Conservation (phyloP, 495 filamentous ascomycete species). For the Usnea hakonensis region DNA sequence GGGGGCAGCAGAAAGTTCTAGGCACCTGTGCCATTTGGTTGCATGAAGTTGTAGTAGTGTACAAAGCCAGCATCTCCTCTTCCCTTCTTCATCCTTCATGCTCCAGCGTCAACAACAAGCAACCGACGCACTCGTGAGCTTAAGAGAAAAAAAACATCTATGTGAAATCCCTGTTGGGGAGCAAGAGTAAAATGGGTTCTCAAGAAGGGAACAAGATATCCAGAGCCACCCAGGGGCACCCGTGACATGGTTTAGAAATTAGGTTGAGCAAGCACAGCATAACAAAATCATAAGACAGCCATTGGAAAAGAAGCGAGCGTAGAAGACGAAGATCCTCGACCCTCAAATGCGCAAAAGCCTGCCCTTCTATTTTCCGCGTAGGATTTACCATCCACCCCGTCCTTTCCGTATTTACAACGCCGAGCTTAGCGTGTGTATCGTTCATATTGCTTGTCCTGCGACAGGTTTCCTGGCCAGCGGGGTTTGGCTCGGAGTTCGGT, state of each 20-base stretch:
- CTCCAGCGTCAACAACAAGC: neutral
- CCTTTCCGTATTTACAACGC: conserved; percentile 4
- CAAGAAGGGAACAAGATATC: conserved; percentile 15
- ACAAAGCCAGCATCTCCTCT: conserved; percentile 10
- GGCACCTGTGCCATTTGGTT: conserved; percentile 22
- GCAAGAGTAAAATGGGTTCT: conserved; percentile 3
- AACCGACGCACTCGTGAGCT: neutral
- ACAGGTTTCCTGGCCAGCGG: conserved; percentile 38
- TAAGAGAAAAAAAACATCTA: conserved; percentile 11
- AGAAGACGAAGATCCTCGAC: conserved; percentile 3
- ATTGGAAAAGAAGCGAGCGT: conserved; percentile 17
- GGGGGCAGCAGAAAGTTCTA: no score
- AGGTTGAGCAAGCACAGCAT: conserved; percentile 5
- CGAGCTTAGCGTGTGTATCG: neutral
- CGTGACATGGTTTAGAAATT: conserved; percentile 1
- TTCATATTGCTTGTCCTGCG: conserved; percentile 26
- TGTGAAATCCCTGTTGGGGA: neutral
- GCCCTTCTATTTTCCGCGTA: neutral
- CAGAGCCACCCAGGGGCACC: conserved; percentile 11
- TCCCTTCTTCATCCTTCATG: neutral
- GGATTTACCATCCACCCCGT: conserved; percentile 1
- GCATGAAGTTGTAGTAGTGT: conserved; percentile 14
- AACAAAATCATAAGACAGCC: conserved; percentile 7
- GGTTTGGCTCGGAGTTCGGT: conserved; percentile 29
- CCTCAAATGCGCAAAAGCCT: conserved; percentile 10